Base-by-base conservation (phyloP, 1,139 yeast species). In the Pichia kudriavzevii region DNA sequence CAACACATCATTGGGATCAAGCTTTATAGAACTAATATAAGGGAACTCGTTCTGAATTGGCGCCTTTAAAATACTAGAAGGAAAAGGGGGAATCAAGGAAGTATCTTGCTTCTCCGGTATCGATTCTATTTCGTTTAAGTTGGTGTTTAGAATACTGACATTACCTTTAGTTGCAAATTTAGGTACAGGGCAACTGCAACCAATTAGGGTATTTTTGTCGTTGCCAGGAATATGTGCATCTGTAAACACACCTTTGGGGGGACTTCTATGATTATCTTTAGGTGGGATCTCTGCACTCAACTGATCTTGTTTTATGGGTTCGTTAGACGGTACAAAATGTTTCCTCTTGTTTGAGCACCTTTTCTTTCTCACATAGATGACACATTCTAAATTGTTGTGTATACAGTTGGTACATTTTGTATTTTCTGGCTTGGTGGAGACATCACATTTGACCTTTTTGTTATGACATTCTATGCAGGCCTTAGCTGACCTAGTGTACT, bases 381-480 rank as follows among this genome's bases (percentile, higher is more conserved):
- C 56, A 57, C 78, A 72, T 21, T 68, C 72, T 48, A 71, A 65
- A 2, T 73, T 72, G 47, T 69, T 67, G 7, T 74, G 65, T 34
- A 65, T 61, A 51, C 79, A 72, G 46, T 72, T 72, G 22, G 76
- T 67, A 46, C 78, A 72, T 4, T 75, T 72, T 22, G 35, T 42
- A 19, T 42, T 40, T 0, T 23, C 30, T 11, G 62, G 61, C 47
- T 68, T 74, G 21, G 61, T 58, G 39, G 67, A 72, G 5, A 75
- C 75, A 39, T 64, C 63, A 47, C 67, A 70, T 33, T 75, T 61
- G 6, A 72, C 75, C 48, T 72, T 72, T 23, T 76, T 55, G 15
- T 70, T 66, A 19, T 76, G 63, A 46, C 78, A 72, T 11, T 67
- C 68, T 11, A 66, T 63, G 46, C 78, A 72, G 1, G 78, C 79